phyloP scores from a whole-genome alignment of 1,284 basidiomycete genomes.

The Melampsora larici-populina region DNA sequence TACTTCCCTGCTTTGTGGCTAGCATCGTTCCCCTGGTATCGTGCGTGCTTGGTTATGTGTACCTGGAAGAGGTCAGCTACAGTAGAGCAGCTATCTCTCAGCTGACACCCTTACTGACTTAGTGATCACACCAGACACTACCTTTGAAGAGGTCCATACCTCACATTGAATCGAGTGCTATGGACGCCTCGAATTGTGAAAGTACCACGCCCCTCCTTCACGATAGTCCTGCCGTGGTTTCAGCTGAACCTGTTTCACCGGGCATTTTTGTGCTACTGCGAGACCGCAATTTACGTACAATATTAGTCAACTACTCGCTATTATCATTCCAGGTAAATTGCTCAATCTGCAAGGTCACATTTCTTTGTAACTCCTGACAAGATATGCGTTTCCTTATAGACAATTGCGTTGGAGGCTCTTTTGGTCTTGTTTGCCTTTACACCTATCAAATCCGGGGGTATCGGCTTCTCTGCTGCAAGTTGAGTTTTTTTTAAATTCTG shows the following conservation, averaged over 20 bases:
- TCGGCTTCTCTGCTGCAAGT: too few relatives aligned
- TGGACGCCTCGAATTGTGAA: too few relatives aligned
- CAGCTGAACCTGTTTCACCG: too few relatives aligned
- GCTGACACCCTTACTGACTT: not conserved
- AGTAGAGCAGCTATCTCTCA: not conserved
- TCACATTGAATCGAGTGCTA: too few relatives aligned
- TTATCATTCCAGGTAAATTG: slow-evolving; percentile 17
- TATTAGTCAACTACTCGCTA: slow-evolving; percentile 12
- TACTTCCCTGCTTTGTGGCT: slow-evolving; percentile 10
- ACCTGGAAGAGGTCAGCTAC: slow-evolving; percentile 14
- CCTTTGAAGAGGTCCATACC: too few relatives aligned
- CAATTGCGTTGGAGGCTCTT: slow-evolving; percentile 26
- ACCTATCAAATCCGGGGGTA: too few relatives aligned
- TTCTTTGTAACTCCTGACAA: too few relatives aligned
- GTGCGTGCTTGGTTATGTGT: not conserved
- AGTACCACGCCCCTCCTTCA: not conserved
- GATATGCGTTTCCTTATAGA: not conserved
- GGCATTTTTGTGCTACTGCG: slow-evolving; percentile 1
- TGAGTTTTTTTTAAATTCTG: not conserved
- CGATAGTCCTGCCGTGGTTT: too few relatives aligned
- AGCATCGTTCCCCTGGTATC: not conserved
- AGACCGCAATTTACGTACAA: slow-evolving; percentile 4
- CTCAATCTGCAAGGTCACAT: too few relatives aligned
- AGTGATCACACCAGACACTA: not conserved
- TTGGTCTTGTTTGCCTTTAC: slow-evolving; percentile 24